phyloP scores from a whole-genome alignment of 2,329 filamentous ascomycete species.

The Scedosporium dehoogii region DNA sequence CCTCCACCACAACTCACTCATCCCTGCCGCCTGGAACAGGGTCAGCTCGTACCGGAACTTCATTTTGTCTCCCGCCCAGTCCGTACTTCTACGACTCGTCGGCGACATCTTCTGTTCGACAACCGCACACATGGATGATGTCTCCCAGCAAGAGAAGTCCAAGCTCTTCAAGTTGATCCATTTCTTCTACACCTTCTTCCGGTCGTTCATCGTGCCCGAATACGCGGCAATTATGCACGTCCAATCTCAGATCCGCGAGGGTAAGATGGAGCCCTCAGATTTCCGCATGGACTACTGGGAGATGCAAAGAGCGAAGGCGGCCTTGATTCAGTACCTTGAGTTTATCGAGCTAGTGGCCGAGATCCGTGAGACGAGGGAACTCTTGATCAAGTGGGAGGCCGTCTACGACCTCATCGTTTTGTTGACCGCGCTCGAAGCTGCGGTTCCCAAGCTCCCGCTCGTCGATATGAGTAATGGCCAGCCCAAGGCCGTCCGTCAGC shows the following conservation, averaged over 20 bases:
- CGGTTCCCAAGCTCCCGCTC: constrained; percentile 73
- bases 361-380: constrained; percentile 69
- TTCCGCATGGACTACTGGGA: constrained; percentile 96
- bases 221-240: constrained; percentile 91
- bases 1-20: constrained; percentile 76
- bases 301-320: constrained; percentile 94
- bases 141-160: constrained; percentile 37
- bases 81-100: constrained; percentile 67
- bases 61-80: constrained; percentile 90
- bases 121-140: constrained; percentile 6
- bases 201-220: constrained; percentile 85
- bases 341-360: constrained; percentile 87
- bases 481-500: constrained; percentile 19
- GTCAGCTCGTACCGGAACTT: constrained; percentile 80
- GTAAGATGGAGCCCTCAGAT: constrained; percentile 66
- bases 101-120: constrained; percentile 8
- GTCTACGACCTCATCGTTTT: constrained; percentile 81
- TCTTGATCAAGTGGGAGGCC: constrained; percentile 86
- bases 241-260: constrained; percentile 78
- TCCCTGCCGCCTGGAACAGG: constrained; percentile 87
- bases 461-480: constrained; percentile 24
- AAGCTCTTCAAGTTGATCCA: constrained; percentile 59
- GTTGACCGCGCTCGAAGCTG: constrained; percentile 77
- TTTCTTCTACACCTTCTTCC: constrained; percentile 87
- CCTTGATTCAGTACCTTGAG: constrained; percentile 86